phyloP scores from a whole-genome alignment of 148 eudicot species.

The Cornus controversa region DNA sequence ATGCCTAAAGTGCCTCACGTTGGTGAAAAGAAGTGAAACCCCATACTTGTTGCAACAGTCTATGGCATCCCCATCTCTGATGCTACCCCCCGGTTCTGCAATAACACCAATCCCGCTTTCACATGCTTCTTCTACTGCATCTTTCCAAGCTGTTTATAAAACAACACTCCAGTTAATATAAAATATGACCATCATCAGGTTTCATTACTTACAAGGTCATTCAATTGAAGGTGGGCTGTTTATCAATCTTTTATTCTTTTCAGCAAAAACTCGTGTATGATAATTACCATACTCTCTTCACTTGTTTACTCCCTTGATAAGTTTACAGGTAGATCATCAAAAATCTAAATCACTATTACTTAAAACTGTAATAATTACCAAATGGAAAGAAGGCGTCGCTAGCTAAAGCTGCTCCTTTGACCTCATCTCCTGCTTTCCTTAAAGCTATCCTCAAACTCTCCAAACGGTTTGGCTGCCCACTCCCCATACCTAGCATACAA shows the following conservation, averaged over 20 bases:
- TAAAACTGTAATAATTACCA: slow-evolving; percentile 39
- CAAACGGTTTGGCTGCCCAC: slow-evolving; percentile 93
- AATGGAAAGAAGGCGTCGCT: slow-evolving; percentile 99
- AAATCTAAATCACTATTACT: neutral
- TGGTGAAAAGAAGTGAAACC: slow-evolving; percentile 73
- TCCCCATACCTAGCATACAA: slow-evolving; percentile 97
- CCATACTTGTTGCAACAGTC: slow-evolving; percentile 93
- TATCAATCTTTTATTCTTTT: neutral
- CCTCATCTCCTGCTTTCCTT: slow-evolving; percentile 89
- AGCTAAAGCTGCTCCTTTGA: slow-evolving; percentile 93
- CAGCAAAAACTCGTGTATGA: neutral
- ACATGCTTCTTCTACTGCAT: slow-evolving; percentile 97
- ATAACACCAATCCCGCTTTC: slow-evolving; percentile 71
- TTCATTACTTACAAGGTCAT: neutral
- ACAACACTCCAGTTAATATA: neutral
- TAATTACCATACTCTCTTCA: no score
- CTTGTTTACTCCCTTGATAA: no score
- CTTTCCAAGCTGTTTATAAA: slow-evolving; percentile 73
- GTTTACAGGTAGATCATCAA: no score
- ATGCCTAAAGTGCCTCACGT: slow-evolving; percentile 89
- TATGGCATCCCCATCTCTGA: slow-evolving; percentile 75
- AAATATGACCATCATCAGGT: neutral
- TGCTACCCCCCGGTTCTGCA: slow-evolving; percentile 94
- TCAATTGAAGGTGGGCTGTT: neutral
- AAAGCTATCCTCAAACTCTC: slow-evolving; percentile 93